Base-by-base conservation (phyloP, 441 rosid genomes). In the Theobroma grandiflorum region DNA sequence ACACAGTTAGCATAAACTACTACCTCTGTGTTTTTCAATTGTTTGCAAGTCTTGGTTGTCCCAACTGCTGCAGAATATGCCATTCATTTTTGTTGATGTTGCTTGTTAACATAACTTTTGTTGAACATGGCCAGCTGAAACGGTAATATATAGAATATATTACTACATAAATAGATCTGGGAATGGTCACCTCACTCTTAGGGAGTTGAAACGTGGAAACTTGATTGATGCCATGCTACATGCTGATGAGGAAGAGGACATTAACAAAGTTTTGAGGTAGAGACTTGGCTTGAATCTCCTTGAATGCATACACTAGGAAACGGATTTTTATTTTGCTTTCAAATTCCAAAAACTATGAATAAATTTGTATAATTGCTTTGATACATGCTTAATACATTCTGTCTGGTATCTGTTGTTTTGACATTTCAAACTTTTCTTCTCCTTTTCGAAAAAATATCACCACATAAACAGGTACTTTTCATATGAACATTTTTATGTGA, bases 241-340 rank as follows among this genome's bases (percentile, higher is more conserved):
- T 86, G 98, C 94, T 61, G 98, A 97, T 67, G 97, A 95, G 86
- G 99, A 97, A 89, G 99, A 97, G 81, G 99, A 97, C 86, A 97
- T 97, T 82, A 97, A 97, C 90, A 97, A 97, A 90, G 97, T 97
- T 75, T 86, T 97, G 88, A 97, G 98, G 99, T 97, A 82, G 81
- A 80, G 75, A 61, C 33, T 73, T 63, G 18, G 37, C 35, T 40
- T 52, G 74, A 64, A 81, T 82, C 61, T 77, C 15, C 57, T 74
- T 35, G 40, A 70, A 63, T 38, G 20, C 52, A 57, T 35, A 66
- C 47, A 75, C 31, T 74, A 53, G 61, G 55, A 76, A 76, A 62
- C n/a, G 9, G 26, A 10, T 33, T 78, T 58, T 45, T 11, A 22
- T 37, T 63, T 75, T 35, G 58, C 20, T n/a, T 45, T 45, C 9